Percentiles rank a stretch among this genome's conserved stretches.
phyloP scores from a whole-genome alignment of 177 flowering plant species.

The Telopea speciosissima region DNA sequence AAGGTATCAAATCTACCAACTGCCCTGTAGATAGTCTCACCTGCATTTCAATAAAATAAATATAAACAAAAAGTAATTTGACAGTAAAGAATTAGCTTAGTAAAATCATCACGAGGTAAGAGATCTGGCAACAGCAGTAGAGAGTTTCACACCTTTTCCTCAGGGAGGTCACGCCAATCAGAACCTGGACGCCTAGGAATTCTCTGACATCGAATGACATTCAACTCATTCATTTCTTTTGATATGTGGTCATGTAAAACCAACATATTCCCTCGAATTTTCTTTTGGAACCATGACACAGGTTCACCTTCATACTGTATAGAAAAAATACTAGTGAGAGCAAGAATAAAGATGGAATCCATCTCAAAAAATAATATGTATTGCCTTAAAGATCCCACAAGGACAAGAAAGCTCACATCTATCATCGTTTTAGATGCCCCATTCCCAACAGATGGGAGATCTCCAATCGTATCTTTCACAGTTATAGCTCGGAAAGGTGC shows the following conservation, averaged over 20 bases:
- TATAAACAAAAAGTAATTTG: background rate
- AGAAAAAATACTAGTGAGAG: no score
- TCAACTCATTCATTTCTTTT: conserved; percentile 92
- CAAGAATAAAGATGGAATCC: background rate
- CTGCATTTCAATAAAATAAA: conserved; percentile 30
- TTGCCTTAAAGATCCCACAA: background rate
- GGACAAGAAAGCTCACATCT: conserved; percentile 34
- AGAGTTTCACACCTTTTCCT: conserved; percentile 61
- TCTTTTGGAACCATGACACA: conserved; percentile 92
- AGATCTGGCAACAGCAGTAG: background rate
- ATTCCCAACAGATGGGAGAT: conserved; percentile 79
- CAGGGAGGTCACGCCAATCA: conserved; percentile 93
- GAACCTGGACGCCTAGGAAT: conserved; percentile 88
- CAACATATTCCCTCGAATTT: conserved; percentile 49
- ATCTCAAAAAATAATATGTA: background rate
- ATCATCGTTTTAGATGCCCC: conserved; percentile 55
- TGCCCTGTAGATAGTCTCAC: conserved; percentile 73
- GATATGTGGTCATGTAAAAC: conserved; percentile 69
- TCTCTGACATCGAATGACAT: conserved; percentile 65
- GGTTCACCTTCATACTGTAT: conserved; percentile 69
- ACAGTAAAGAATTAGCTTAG: background rate
- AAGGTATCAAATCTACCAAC: conserved; percentile 83
- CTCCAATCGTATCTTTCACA: conserved; percentile 87
- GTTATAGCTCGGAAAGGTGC: conserved; percentile 91
- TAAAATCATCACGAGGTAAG: background rate